Percentiles rank a stretch among this genome's conserved stretches.
These are phyloP conservation scores for Aureobasidium leucospermi DNA, from an alignment of 2,329 filamentous ascomycete genomes.

Conservation along the genomic window DNA sequence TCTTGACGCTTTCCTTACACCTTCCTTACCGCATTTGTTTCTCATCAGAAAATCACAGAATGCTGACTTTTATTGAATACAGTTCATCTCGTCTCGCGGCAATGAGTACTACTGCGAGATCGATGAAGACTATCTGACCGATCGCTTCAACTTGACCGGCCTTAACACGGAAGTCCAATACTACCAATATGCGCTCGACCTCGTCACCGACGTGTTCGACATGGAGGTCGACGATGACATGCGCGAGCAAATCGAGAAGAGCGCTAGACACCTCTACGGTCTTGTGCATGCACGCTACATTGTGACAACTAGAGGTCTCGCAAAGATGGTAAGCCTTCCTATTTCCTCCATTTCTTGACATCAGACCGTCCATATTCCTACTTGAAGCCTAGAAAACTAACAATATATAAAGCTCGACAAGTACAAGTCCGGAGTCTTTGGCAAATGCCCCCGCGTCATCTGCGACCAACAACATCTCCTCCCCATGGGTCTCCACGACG, in stretches of 20 bases:
- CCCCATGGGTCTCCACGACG: constrained; percentile 88
- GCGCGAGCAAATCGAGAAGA: constrained; percentile 96
- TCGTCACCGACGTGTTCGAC: constrained; percentile 97
- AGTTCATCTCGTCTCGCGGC: constrained; percentile 97
- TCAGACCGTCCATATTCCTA: neutral
- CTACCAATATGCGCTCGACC: constrained; percentile 96
- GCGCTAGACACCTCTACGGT: constrained; percentile 88
- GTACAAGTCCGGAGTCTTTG: constrained; percentile 97
- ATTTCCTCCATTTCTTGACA: neutral
- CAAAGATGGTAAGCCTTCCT: constrained; percentile 76
- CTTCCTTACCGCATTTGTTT: neutral
- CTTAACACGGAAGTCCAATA: constrained; percentile 97
- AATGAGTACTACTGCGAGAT: constrained; percentile 99
- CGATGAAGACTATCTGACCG: constrained; percentile 96
- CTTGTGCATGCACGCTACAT: constrained; percentile 95
- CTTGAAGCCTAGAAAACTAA: neutral
- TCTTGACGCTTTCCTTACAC: constrained; percentile 4
- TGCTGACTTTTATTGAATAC: constrained; percentile 11
- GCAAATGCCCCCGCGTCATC: constrained; percentile 93
- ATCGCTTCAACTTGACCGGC: constrained; percentile 95
- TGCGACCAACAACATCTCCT: constrained; percentile 89
- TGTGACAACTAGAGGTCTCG: constrained; percentile 84
- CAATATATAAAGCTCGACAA: constrained; percentile 69
- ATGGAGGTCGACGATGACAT: constrained; percentile 98
- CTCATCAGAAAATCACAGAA: neutral